A percentile compares a stretch with the other conserved stretches of the same genome.
Conservation (phyloP, 2,329 filamentous ascomycete genomes). For the Cladosporium phlei region DNA sequence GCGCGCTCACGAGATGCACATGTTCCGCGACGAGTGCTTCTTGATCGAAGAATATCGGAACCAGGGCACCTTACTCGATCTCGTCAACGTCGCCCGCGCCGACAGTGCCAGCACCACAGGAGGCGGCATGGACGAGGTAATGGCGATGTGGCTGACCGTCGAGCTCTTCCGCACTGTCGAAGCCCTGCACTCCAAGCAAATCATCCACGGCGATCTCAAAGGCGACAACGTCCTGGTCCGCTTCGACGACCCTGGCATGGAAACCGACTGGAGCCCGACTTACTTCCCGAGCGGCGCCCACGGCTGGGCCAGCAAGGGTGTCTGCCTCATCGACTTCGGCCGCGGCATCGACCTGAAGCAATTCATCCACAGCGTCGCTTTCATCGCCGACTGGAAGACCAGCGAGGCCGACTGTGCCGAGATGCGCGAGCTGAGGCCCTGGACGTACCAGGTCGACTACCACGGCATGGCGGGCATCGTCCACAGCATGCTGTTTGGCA, state of each 20-base stretch:
- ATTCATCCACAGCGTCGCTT: conserved; percentile 72
- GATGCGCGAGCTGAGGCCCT: conserved; percentile 88
- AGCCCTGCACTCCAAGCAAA: conserved; percentile 69
- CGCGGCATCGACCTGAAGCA: conserved; percentile 88
- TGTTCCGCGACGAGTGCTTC: conserved; percentile 86
- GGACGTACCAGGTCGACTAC: conserved; percentile 98
- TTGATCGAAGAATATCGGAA: conserved; percentile 81
- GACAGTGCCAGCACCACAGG: conserved; percentile 46
- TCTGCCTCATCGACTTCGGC: conserved; percentile 91
- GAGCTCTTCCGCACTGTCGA: conserved; percentile 89
- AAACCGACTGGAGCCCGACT: conserved; percentile 52
- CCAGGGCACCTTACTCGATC: conserved; percentile 89
- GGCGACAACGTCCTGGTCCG: conserved; percentile 91
- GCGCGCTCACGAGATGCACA: conserved; percentile 80
- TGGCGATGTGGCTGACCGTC: conserved; percentile 93
- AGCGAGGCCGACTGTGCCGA: conserved; percentile 84
- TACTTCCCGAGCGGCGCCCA: conserved; percentile 69
- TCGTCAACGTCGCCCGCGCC: conserved; percentile 78
- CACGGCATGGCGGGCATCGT: conserved; percentile 85
- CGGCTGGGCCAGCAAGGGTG: conserved; percentile 75
- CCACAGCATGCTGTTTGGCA: conserved; percentile 85
- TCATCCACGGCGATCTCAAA: conserved; percentile 93
- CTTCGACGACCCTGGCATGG: conserved; percentile 52
- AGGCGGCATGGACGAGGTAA: conserved; percentile 78
- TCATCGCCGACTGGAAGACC: conserved; percentile 94